phyloP scores from a whole-genome alignment of 495 filamentous ascomycete genomes.

The Talaromyces nanjingensis region DNA sequence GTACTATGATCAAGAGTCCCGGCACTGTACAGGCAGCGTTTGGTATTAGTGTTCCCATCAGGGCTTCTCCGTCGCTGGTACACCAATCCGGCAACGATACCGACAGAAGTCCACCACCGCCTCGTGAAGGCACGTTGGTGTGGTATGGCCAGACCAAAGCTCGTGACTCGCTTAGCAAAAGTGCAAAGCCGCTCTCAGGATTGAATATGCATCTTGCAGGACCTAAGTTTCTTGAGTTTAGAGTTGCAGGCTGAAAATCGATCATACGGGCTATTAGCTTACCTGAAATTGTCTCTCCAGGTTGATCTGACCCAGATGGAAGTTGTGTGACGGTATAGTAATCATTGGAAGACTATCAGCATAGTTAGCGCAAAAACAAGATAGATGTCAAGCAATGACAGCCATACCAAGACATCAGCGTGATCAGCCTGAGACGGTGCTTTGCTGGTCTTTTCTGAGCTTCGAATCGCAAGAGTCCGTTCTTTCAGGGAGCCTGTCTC shows the following conservation, averaged over 20 bases:
- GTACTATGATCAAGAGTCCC: constrained; percentile 77
- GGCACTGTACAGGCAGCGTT: constrained; percentile 67
- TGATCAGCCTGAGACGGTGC: constrained; percentile 45
- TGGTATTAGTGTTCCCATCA: constrained; percentile 73
- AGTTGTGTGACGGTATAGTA: constrained; percentile 82
- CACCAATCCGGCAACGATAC: constrained; percentile 71
- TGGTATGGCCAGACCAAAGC: constrained; percentile 88
- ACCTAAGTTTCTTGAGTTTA: constrained; percentile 19
- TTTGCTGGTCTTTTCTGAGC: constrained; percentile 47
- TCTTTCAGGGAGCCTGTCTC: constrained; percentile 20
- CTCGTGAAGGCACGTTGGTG: constrained; percentile 39
- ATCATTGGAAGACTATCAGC: constrained; percentile 68
- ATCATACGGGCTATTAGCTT: constrained; percentile 17
- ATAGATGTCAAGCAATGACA: neutral
- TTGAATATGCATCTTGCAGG: constrained; percentile 50
- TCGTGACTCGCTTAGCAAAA: constrained; percentile 69
- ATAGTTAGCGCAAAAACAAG: constrained; percentile 6
- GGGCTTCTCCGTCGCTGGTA: constrained; percentile 58
- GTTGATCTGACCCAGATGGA: constrained; percentile 67
- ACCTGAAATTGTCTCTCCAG: constrained; percentile 58
- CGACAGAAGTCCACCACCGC: constrained; percentile 61
- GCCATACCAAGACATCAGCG: constrained; percentile 55
- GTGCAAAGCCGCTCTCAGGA: constrained; percentile 60
- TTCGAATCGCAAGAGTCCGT: constrained; percentile 54
- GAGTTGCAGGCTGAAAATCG: neutral